Base-by-base conservation (phyloP, 1,139 yeast genomes). In the Kodamaea derodonti region DNA sequence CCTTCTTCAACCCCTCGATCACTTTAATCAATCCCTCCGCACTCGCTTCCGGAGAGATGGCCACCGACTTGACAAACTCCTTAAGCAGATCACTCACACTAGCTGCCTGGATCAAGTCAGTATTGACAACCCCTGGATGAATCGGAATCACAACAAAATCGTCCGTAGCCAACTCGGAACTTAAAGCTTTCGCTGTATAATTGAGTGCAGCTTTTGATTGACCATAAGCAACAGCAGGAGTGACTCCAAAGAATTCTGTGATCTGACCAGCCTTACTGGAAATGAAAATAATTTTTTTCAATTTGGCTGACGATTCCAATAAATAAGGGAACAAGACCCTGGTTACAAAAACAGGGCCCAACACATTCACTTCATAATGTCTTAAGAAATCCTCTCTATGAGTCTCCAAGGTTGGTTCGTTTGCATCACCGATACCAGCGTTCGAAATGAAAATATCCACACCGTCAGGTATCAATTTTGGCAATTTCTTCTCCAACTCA, bases 71-170 rank as follows among this genome's bases (percentile, higher is more conserved):
- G 12, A 24, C 6, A 12, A 24, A 24, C 26, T 8, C 12, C 14
- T 12, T 24, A 8, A 8, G 5, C 2, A 20, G 28, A 16, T 27
- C 20, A 2, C 7, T 7, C 7, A 7, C 26, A 8, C 7, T 24
- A 59, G 28, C 58, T 58, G 3, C 40, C 46, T 14, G 36, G 23
- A 49, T 48, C 42, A 50, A 48, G 34, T 59, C 64, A 25, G 60
- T 59, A 12, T 45, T 36, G n/a, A 54, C 62, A 27, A 50, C 30
- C 3, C 69, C 69, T 11, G 70, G 69, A 26, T 56, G 56, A 24
- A 59, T 37, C 9, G 58, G 40, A 7, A 58, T 34, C 17, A 57
- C 51, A 10, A 39, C 49, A 40, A 52, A 58, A 2, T 45, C 47
- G 29, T 58, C 55, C 6, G 34, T 34, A 8, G 29, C 36, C 33